Evolutionary conservation across 371 early-diverging fungal species (phyloP).

Genomic region (Mucor lusitanicus): DNA sequence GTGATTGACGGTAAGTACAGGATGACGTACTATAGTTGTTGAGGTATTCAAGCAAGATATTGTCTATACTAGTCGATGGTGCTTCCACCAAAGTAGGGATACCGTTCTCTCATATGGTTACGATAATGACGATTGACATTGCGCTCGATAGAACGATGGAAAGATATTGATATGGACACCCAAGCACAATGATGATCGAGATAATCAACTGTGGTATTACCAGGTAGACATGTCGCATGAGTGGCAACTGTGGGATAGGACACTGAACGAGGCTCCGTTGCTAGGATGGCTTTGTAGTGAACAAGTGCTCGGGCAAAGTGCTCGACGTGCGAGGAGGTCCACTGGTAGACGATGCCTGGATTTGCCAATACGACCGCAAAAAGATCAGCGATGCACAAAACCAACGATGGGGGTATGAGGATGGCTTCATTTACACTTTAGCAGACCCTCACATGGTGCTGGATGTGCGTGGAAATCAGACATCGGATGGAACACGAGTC

Average conservation of each 20-base stretch:
- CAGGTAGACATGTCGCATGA: constrained; percentile 25
- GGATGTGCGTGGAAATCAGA: constrained; percentile 34
- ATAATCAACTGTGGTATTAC: constrained; percentile 53
- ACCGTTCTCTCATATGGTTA: background rate
- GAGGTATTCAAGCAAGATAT: background rate
- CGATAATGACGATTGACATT: background rate
- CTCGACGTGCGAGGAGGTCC: constrained; percentile 49
- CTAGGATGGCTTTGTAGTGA: constrained; percentile 46
- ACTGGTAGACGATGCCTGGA: constrained; percentile 33
- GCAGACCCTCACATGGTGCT: constrained; percentile 51
- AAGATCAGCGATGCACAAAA: constrained; percentile 41
- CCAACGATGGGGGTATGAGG: constrained; percentile 46
- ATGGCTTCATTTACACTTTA: constrained; percentile 46
- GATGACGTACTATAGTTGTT: background rate
- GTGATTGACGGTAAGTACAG: constrained; percentile 44
- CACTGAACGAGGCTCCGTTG: background rate
- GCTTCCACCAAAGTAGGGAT: constrained; percentile 30
- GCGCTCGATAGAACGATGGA: constrained; percentile 34
- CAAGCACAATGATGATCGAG: constrained; percentile 48
- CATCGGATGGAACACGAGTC: constrained; percentile 38
- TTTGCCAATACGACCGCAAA: constrained; percentile 52
- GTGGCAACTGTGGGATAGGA: background rate
- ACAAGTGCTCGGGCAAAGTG: constrained; percentile 44
- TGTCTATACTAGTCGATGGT: constrained; percentile 32
- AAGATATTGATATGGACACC: constrained; percentile 51